Conservation (phyloP, 805 yeast genomes). For the Wickerhamiella lipophila region DNA sequence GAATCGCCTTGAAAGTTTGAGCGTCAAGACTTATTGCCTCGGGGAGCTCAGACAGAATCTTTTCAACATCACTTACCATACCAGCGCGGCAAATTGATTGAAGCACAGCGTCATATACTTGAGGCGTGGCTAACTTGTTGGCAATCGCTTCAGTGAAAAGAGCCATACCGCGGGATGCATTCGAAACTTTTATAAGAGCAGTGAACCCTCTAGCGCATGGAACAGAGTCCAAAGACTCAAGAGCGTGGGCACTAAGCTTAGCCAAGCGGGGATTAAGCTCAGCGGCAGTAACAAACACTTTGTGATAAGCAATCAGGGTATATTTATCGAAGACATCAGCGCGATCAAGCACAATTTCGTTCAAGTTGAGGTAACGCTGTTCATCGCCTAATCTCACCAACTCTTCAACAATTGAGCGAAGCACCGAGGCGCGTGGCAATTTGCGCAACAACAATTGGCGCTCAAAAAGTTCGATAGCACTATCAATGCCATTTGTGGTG, state of each 20-base stretch:
- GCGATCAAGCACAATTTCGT: neutral
- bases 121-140: neutral
- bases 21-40: conserved; percentile 1
- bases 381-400: conserved; percentile 6
- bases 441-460: conserved; percentile 11
- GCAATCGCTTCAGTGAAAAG: conserved; percentile 17
- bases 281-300: conserved; percentile 8
- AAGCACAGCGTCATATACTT: conserved; percentile 14
- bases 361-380: neutral
- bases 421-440: conserved; percentile 12
- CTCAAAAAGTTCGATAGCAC: conserved; percentile 16
- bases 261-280: conserved; percentile 9
- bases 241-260: neutral
- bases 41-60: conserved; percentile 1
- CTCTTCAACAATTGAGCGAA: conserved; percentile 13
- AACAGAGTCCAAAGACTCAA: conserved; percentile 7
- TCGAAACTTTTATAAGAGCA: conserved; percentile 6
- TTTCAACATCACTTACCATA: neutral
- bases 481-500: conserved; percentile 17
- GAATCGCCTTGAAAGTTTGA: conserved; percentile 7
- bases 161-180: neutral
- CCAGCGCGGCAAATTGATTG: conserved; percentile 7
- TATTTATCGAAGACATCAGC: neutral
- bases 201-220: conserved; percentile 12
- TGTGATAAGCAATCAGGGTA: conserved; percentile 6